A percentile compares a stretch with the other conserved stretches of the same genome.
These are phyloP conservation scores for Blastosporella zonata DNA, from an alignment of 1,284 basidiomycete species.

Conservation along the genomic window DNA sequence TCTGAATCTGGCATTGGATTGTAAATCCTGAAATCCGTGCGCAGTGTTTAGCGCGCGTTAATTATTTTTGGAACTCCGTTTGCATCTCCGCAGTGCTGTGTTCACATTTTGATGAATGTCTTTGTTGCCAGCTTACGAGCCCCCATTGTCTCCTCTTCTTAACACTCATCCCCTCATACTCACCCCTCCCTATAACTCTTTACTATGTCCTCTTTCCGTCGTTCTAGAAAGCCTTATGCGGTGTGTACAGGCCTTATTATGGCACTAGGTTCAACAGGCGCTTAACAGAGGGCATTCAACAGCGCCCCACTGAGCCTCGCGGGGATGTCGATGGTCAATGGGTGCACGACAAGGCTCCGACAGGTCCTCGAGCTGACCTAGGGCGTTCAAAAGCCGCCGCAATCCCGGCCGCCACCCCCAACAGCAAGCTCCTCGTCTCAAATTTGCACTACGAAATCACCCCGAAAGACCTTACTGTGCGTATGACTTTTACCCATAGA, in stretches of 20 bases:
- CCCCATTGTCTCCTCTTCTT: background rate
- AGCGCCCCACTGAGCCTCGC: constrained; percentile 44
- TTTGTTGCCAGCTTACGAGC: constrained; percentile 1
- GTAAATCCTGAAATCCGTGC: too few relatives aligned
- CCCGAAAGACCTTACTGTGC: constrained; percentile 82
- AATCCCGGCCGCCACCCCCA: constrained; percentile 28
- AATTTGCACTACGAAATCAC: constrained; percentile 95
- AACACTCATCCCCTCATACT: background rate
- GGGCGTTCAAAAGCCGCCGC: constrained; percentile 13
- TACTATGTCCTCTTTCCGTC: constrained; percentile 31
- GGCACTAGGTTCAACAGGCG: too few relatives aligned
- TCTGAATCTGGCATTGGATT: too few relatives aligned
- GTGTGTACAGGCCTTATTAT: constrained; percentile 29
- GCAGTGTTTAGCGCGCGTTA: background rate
- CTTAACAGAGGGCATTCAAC: constrained; percentile 1
- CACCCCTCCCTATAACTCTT: background rate
- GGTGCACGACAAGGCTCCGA: constrained; percentile 71
- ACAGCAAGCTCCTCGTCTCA: constrained; percentile 75
- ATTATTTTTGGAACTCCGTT: constrained; percentile 19
- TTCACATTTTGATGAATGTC: constrained; percentile 11
- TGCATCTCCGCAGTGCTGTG: constrained; percentile 16
- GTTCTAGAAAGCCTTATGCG: constrained; percentile 47
- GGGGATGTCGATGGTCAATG: constrained; percentile 56
- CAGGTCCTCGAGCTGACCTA: constrained; percentile 28
- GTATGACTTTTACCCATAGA: constrained; percentile 35